phyloP scores from a whole-genome alignment of 805 yeast genomes.

The Starmerella apis region DNA sequence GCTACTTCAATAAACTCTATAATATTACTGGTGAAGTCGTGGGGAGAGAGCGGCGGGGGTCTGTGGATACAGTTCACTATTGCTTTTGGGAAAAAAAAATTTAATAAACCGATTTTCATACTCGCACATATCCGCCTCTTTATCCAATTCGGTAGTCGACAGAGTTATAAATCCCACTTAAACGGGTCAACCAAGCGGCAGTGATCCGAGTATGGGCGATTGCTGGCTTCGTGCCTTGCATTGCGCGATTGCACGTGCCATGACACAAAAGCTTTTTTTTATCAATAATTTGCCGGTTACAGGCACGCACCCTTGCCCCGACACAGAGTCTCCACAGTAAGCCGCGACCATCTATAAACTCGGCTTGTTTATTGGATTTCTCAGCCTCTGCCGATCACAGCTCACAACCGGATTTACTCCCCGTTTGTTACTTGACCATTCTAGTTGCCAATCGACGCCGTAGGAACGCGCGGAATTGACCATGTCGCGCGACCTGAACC shows the following conservation, averaged over 20 bases:
- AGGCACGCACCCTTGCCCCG: constrained; percentile 1
- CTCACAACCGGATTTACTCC: no score
- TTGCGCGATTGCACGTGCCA: constrained; percentile 18
- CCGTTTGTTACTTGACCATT: no score
- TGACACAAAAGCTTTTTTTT: constrained; percentile 4
- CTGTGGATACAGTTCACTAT: no score
- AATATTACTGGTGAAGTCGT: no score
- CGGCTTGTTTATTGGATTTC: background rate
- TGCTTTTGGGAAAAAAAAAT: no score
- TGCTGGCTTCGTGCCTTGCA: background rate
- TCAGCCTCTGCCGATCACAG: background rate
- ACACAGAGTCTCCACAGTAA: background rate
- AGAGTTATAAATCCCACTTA: no score
- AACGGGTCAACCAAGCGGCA: no score
- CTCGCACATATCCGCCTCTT: no score
- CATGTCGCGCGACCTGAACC: constrained; percentile 17
- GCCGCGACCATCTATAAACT: background rate
- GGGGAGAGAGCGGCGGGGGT: no score
- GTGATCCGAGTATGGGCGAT: background rate
- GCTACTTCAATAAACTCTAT: no score
- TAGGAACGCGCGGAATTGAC: background rate
- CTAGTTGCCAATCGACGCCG: background rate
- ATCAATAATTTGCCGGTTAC: background rate
- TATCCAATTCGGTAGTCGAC: no score
- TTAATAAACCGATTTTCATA: no score